These are phyloP conservation scores for Ustilago hordei DNA, from an alignment of 1,284 basidiomycete species.

Conservation along the genomic window DNA sequence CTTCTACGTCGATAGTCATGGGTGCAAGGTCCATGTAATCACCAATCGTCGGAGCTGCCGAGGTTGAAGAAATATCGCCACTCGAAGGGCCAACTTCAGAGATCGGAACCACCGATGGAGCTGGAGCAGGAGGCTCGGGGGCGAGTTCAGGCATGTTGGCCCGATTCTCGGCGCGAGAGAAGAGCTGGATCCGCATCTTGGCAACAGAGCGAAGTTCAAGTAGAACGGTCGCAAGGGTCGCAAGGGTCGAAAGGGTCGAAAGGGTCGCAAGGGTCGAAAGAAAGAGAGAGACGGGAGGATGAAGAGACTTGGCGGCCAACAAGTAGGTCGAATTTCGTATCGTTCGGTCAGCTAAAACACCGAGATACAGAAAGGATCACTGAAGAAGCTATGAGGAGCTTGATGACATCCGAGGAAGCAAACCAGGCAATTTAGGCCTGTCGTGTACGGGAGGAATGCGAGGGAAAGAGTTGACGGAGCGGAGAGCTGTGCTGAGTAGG, in stretches of 20 bases:
- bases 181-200: constrained; percentile 6
- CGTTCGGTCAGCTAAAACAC: constrained; percentile 55
- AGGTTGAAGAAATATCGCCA: background rate
- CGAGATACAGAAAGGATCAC: constrained; percentile 24
- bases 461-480: constrained; percentile 1
- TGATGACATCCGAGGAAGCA: constrained; percentile 16
- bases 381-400: constrained; percentile 17
- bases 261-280: too few species aligned
- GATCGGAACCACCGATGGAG: background rate
- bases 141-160: background rate
- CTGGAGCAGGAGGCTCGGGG: background rate
- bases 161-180: constrained; percentile 3
- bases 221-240: background rate
- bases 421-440: constrained; percentile 5
- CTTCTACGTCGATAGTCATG: constrained; percentile 43
- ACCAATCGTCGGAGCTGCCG: constrained; percentile 1
- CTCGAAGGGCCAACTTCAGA: background rate
- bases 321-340: constrained; percentile 24
- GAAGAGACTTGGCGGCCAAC: constrained; percentile 9
- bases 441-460: background rate
- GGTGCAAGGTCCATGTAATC: constrained; percentile 5
- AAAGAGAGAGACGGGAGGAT: background rate
- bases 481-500: background rate
- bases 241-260: too few species aligned
- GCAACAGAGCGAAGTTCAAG: background rate